A percentile compares a stretch with the other conserved stretches of the same genome.
These are phyloP conservation scores for Phaeoacremonium minimum DNA, from an alignment of 2,329 filamentous ascomycete species.

Conservation along the genomic window DNA sequence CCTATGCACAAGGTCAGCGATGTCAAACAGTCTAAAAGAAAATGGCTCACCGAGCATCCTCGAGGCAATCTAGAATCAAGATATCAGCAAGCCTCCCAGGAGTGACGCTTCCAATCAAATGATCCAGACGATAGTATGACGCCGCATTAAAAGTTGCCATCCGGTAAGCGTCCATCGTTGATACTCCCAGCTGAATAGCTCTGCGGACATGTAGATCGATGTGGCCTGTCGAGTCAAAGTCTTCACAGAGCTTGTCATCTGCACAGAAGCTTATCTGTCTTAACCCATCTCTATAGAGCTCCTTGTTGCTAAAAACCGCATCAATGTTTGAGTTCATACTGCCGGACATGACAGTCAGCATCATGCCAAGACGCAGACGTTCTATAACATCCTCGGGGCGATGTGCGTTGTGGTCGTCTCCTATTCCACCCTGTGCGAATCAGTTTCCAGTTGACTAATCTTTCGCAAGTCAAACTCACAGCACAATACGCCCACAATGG, in stretches of 20 bases:
- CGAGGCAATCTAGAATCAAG: slow-evolving; percentile 10
- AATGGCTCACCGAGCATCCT: slow-evolving; percentile 11
- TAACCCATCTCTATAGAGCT: slow-evolving; percentile 11
- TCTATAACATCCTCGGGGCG: slow-evolving; percentile 13
- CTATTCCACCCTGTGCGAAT: slow-evolving; percentile 11
- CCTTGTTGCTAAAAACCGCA: slow-evolving; percentile 12
- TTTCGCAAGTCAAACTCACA: slow-evolving; percentile 1
- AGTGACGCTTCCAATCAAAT: slow-evolving; percentile 14
- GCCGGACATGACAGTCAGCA: slow-evolving; percentile 16
- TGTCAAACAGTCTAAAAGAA: no score
- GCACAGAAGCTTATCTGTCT: slow-evolving; percentile 14
- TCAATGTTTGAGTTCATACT: slow-evolving; percentile 17
- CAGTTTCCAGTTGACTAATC: background rate
- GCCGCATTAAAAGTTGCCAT: slow-evolving; percentile 16
- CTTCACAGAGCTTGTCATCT: slow-evolving; percentile 15
- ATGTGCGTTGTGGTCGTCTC: slow-evolving; percentile 16
- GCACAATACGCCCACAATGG: slow-evolving; percentile 16
- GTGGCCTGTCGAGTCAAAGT: slow-evolving; percentile 12
- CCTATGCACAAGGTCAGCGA: slow-evolving; percentile 3
- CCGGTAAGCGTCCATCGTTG: slow-evolving; percentile 10
- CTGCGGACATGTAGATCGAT: slow-evolving; percentile 14
- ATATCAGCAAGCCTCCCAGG: slow-evolving; percentile 14
- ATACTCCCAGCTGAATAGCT: slow-evolving; percentile 12
- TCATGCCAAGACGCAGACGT: slow-evolving; percentile 14
- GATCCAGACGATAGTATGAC: slow-evolving; percentile 14